phyloP scores from a whole-genome alignment of 2,329 filamentous ascomycete species.

The Sclerotinia sclerotiorum region DNA sequence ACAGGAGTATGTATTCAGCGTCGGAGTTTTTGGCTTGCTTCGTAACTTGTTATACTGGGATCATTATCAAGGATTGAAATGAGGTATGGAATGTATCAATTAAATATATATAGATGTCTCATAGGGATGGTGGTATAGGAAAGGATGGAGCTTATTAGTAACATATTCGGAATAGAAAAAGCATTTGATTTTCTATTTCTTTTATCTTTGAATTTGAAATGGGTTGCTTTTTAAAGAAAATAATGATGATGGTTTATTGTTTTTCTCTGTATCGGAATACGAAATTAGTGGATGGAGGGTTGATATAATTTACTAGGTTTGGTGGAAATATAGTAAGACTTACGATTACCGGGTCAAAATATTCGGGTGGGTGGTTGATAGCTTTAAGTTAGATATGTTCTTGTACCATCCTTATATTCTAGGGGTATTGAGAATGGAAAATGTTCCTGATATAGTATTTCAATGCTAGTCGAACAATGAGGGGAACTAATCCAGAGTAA shows the following conservation, averaged over 20 bases:
- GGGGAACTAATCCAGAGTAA: background rate
- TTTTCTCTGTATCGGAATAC: too few species aligned
- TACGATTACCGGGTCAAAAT: background rate
- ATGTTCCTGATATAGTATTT: background rate
- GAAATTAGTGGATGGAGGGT: too few species aligned
- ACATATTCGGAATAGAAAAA: too few species aligned
- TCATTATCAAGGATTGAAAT: background rate
- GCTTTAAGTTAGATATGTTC: background rate
- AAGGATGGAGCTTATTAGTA: background rate
- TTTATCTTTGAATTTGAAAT: too few species aligned
- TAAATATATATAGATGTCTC: background rate
- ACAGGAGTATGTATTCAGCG: background rate
- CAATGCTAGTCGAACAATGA: background rate
- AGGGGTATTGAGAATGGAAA: background rate
- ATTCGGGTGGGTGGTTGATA: background rate
- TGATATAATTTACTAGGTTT: too few species aligned
- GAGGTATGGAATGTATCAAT: background rate
- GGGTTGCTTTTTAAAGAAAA: too few species aligned
- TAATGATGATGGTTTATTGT: too few species aligned
- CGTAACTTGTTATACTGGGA: background rate
- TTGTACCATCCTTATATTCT: background rate
- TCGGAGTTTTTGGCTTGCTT: slow-evolving; percentile 6
- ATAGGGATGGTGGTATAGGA: background rate
- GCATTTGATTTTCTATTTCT: too few species aligned
- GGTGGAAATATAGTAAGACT: background rate